Conservation (phyloP, 495 filamentous ascomycete species). For the Lophiostoma macrostomum region DNA sequence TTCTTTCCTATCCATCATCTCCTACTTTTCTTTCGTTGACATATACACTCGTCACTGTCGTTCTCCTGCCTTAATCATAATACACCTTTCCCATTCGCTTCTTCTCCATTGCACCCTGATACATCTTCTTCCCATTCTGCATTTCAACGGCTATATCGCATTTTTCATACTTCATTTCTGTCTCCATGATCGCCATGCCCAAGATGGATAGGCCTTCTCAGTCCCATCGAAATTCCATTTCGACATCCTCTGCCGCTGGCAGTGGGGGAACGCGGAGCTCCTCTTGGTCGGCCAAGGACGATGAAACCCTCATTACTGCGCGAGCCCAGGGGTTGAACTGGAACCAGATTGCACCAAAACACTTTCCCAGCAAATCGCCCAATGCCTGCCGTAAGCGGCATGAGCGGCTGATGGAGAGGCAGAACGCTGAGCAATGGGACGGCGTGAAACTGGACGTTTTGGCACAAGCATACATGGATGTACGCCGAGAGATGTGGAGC, state of each 20-base stretch:
- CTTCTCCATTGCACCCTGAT: neutral
- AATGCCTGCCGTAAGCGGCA: slow-evolving; percentile 79
- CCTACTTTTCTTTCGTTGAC: slow-evolving; percentile 21
- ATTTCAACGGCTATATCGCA: neutral
- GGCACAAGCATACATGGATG: slow-evolving; percentile 63
- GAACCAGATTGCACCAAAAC: slow-evolving; percentile 63
- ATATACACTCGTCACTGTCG: slow-evolving; percentile 14
- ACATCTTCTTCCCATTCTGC: slow-evolving; percentile 2
- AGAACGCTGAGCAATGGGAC: slow-evolving; percentile 64
- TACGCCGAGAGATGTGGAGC: slow-evolving; percentile 70
- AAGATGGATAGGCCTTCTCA: slow-evolving; percentile 27
- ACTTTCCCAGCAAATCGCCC: slow-evolving; percentile 69
- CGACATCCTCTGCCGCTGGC: slow-evolving; percentile 26
- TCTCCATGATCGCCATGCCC: slow-evolving; percentile 34
- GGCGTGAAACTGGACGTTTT: slow-evolving; percentile 61
- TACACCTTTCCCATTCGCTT: slow-evolving; percentile 10
- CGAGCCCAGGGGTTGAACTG: slow-evolving; percentile 67
- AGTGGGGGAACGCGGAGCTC: slow-evolving; percentile 29
- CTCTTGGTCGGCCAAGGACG: slow-evolving; percentile 61
- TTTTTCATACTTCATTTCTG: neutral
- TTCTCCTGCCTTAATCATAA: slow-evolving; percentile 24
- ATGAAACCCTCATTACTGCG: slow-evolving; percentile 59
- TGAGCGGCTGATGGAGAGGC: slow-evolving; percentile 68
- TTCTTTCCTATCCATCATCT: slow-evolving; percentile 29
- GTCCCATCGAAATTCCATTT: slow-evolving; percentile 19